Percentiles rank a stretch among this genome's conserved stretches.
These are phyloP conservation scores for Grosmannia serpens DNA, from an alignment of 2,329 filamentous ascomycete species.

Conservation along the genomic window DNA sequence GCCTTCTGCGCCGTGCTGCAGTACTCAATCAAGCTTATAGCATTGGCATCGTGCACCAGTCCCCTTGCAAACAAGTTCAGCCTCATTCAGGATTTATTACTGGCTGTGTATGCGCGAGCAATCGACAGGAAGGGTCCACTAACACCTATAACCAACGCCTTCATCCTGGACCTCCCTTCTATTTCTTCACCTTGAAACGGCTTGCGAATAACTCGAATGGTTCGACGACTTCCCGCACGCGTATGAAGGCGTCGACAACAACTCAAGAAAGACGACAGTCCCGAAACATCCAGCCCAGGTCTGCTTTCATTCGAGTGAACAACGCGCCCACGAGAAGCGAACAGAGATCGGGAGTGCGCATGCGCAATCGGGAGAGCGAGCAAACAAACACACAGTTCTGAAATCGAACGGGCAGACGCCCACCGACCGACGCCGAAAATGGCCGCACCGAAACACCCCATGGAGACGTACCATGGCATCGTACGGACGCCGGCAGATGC, in stretches of 20 bases:
- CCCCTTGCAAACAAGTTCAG: neutral
- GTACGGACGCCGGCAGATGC: constrained; percentile 94
- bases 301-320: neutral
- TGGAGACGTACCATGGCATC: constrained; percentile 95
- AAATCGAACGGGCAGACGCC: neutral
- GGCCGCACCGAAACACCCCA: constrained; percentile 26
- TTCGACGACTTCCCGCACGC: neutral
- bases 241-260: neutral
- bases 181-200: neutral
- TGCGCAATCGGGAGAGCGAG: neutral
- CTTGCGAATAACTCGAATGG: neutral
- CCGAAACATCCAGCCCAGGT: too few relatives aligned
- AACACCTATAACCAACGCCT: neutral
- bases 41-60: neutral
- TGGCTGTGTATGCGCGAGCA: neutral
- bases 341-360: neutral
- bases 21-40: constrained; percentile 1
- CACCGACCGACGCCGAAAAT: constrained; percentile 16
- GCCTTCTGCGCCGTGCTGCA: neutral
- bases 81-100: neutral
- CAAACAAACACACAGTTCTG: neutral
- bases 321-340: neutral
- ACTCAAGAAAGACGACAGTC: too few relatives aligned
- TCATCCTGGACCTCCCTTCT: neutral
- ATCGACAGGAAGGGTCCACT: neutral